Base-by-base conservation (phyloP, 345 rosid species). In the Gossypium thurberi region DNA sequence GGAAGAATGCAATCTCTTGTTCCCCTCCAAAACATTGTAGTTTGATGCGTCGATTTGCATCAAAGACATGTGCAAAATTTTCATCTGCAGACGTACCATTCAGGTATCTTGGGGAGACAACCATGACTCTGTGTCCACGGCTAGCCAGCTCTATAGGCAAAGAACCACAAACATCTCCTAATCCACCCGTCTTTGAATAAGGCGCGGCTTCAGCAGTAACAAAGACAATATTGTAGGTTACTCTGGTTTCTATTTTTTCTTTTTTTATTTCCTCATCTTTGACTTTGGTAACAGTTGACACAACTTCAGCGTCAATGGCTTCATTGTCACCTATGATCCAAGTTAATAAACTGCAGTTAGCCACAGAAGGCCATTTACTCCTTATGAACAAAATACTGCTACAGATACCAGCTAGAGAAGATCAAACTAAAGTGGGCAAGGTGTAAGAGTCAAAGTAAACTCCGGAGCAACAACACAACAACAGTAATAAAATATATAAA, bases 121-220 rank as follows among this genome's bases (percentile, higher is more conserved):
- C 97, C 98, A 95, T 92, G 9, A 95, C 98, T 56, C 99, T 93
- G 63, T 94, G 98, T 15, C 98, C 97, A 58, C 86, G 91, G 17
- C 78, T 73, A 76, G 97, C 97, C 56, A 94, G 68, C 25, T 91
- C 90, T 75, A 89, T 80, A 0, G 98, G 98, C 89, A 94, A 84
- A 77, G 98, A 95, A 62, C 99, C 98, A 81, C 96, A 92, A 33
- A 95, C 99, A 83, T 95, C 99, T 66, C 96, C 98, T 58, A 95
- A 44, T 69, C 99, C 98, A 66, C 99, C 99, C 1, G 99, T 92
- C 80, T 95, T 95, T 0, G 99, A 95, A 80, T 89, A 95, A 23
- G 98, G 99, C 72, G 94, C 90, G 0, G 98, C 99, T 81, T 95
- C 99, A 3, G 99, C 82, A 3, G 98, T 85, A 62, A 95, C 97